Conservation (phyloP, 495 filamentous ascomycete species). For the Patellaria atrata region DNA sequence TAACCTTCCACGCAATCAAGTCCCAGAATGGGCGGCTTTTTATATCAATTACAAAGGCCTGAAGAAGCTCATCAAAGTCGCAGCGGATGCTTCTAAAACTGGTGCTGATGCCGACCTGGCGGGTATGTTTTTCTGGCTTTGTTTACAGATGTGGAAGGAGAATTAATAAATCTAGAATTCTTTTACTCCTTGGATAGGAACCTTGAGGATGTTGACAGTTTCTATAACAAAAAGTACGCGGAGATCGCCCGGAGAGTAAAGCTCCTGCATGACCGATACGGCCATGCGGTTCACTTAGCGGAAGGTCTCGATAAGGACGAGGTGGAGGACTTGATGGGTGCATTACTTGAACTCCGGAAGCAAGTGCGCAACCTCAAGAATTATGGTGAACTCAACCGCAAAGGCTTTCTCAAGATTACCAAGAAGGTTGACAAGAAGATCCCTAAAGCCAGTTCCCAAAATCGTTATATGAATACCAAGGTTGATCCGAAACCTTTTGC, state of each 20-base stretch:
- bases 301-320: conserved; percentile 57
- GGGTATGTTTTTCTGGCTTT: conserved; percentile 16
- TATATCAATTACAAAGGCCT: conserved; percentile 96
- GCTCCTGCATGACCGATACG: conserved; percentile 73
- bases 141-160: conserved; percentile 9
- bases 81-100: conserved; percentile 43
- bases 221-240: conserved; percentile 88
- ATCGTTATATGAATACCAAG: conserved; percentile 70
- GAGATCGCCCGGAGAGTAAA: conserved; percentile 72
- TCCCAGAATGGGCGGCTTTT: conserved; percentile 83
- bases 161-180: conserved; percentile 49
- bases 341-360: conserved; percentile 72
- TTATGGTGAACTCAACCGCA: conserved; percentile 93
- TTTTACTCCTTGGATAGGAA: conserved; percentile 91
- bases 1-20: conserved; percentile 80
- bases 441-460: conserved; percentile 52
- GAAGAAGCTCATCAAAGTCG: conserved; percentile 85
- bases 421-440: conserved; percentile 96
- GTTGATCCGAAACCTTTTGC: conserved; percentile 78
- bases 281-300: conserved; percentile 35
- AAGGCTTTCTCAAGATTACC: conserved; percentile 93
- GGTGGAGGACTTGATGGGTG: conserved; percentile 72
- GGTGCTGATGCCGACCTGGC: conserved; percentile 70
- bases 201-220: conserved; percentile 83
- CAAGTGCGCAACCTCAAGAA: conserved; percentile 85